These are phyloP conservation scores for Penicillium canariense DNA, from an alignment of 495 filamentous ascomycete species.

Conservation along the genomic window DNA sequence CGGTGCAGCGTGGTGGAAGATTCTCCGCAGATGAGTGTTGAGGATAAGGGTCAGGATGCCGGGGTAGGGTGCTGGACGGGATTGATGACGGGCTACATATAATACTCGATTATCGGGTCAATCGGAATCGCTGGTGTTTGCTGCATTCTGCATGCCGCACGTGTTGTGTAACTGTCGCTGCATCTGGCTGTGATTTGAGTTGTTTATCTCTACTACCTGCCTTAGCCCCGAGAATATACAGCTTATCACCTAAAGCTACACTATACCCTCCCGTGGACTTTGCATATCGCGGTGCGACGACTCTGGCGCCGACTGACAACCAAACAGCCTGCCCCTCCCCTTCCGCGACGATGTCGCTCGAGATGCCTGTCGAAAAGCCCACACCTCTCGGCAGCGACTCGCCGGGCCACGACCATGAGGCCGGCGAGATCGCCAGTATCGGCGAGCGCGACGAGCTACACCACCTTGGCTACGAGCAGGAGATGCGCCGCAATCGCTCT, in stretches of 20 bases:
- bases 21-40: no score
- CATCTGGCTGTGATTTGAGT: background rate
- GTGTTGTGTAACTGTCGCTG: background rate
- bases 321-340: background rate
- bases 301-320: no score
- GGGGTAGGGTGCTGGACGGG: background rate
- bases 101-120: no score
- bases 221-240: background rate
- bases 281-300: no score
- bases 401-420: constrained; percentile 12
- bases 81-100: no score
- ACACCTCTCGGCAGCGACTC: background rate
- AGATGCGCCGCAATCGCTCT: constrained; percentile 40
- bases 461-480: constrained; percentile 37
- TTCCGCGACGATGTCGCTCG: background rate
- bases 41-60: background rate
- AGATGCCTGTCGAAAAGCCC: constrained; percentile 3
- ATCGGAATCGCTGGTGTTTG: no score
- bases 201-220: background rate
- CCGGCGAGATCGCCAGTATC: constrained; percentile 13
- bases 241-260: background rate
- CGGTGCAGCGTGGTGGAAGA: no score
- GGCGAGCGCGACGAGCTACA: constrained; percentile 28
- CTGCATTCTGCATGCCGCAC: background rate
- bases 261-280: background rate